A percentile compares a stretch with the other conserved stretches of the same genome.
Evolutionary conservation across 768 basidiomycete species (phyloP).

Genomic region (Leucocoprinus sp.): DNA sequence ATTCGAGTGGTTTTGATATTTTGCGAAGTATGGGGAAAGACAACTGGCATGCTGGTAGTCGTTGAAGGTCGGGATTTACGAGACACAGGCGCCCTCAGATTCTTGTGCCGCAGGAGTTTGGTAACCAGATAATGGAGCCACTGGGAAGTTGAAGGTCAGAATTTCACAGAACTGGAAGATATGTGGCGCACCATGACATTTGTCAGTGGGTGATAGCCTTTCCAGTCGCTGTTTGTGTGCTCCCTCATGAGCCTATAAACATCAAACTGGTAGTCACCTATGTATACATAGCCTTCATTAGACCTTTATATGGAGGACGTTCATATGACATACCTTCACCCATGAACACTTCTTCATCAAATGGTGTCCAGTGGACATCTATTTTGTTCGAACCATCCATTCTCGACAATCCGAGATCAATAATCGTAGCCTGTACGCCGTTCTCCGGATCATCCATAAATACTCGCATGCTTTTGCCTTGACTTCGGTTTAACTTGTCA

Average conservation of each 20-base stretch:
- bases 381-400: conserved; percentile 49
- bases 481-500: conserved; percentile 23
- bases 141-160: conserved; percentile 30
- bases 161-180: not conserved
- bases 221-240: conserved; percentile 59
- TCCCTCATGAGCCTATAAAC: conserved; percentile 84
- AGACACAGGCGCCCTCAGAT: conserved; percentile 42
- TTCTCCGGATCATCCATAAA: conserved; percentile 60
- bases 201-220: conserved; percentile 68
- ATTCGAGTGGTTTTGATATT: not conserved
- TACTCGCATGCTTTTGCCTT: conserved; percentile 19
- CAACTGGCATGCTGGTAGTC: conserved; percentile 8
- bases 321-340: conserved; percentile 57
- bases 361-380: conserved; percentile 63
- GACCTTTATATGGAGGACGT: not conserved
- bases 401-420: conserved; percentile 90
- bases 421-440: conserved; percentile 76
- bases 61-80: conserved; percentile 38
- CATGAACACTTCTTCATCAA: conserved; percentile 87
- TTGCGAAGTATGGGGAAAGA: not conserved
- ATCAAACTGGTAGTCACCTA: conserved; percentile 91
- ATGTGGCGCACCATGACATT: conserved; percentile 76
- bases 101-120: conserved; percentile 67
- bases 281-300: not conserved
- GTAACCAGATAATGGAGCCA: conserved; percentile 83